Evolutionary conservation across 1,284 basidiomycete genomes (phyloP).

Genomic region (Porogramme epimiltina): DNA sequence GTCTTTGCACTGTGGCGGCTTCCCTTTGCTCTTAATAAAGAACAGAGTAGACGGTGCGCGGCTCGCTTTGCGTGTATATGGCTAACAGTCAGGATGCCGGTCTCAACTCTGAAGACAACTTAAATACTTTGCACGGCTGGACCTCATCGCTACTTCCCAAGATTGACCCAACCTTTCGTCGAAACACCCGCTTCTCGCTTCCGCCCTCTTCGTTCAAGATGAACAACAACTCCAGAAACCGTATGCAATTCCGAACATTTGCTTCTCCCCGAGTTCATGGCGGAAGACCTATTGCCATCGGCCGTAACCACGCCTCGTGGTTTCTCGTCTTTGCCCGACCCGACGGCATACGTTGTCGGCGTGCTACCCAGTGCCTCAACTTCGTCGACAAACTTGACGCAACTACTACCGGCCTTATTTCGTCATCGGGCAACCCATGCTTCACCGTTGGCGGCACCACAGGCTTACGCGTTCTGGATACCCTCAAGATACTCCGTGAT

Average conservation of each 20-base stretch:
- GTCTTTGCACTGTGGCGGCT: no score
- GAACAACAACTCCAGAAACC: no score
- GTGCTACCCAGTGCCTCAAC: constrained; percentile 3
- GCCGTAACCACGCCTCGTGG: constrained; percentile 13
- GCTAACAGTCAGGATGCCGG: no score
- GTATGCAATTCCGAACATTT: background rate
- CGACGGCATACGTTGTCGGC: background rate
- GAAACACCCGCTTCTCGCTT: no score
- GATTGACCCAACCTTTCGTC: no score
- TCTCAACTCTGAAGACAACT: no score
- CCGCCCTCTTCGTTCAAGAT: no score
- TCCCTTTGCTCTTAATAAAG: no score
- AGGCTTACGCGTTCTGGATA: background rate
- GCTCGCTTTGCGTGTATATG: no score
- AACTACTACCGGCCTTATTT: background rate
- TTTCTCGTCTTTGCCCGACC: constrained; percentile 4
- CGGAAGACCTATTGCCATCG: background rate
- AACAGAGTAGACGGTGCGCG: no score
- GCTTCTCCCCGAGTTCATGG: background rate
- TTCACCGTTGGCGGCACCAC: background rate
- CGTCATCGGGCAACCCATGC: background rate
- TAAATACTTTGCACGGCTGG: no score
- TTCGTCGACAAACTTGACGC: background rate
- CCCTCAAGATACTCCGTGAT: background rate
- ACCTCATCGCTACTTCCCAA: no score